A percentile compares a stretch with the other conserved stretches of the same genome.
These are phyloP conservation scores for Alternaria dauci DNA, from an alignment of 2,329 filamentous ascomycete species.

Conservation along the genomic window DNA sequence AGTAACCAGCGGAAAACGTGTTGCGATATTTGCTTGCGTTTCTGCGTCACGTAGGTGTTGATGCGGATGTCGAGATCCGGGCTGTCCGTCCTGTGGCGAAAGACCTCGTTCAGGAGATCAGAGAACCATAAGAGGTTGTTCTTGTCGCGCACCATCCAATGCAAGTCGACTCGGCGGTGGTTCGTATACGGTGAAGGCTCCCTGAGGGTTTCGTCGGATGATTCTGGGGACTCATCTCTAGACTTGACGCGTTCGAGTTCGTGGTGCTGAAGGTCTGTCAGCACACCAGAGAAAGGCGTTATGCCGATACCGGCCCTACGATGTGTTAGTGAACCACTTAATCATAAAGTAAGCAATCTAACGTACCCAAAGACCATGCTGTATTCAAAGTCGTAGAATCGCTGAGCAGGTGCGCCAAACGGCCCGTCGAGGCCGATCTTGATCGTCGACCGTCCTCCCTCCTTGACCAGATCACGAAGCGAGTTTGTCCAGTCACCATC, in stretches of 20 bases:
- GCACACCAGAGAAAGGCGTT: conserved; percentile 65
- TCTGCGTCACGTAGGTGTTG: conserved; percentile 65
- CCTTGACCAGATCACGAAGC: conserved; percentile 56
- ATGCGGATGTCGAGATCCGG: conserved; percentile 62
- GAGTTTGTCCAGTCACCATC: conserved; percentile 65
- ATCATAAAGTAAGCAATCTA: neutral
- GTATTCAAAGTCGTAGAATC: conserved; percentile 67
- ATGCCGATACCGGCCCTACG: conserved; percentile 63
- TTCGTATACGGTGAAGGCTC: conserved; percentile 40
- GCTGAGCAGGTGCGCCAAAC: conserved; percentile 66
- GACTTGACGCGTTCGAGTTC: conserved; percentile 49
- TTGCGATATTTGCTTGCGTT: conserved; percentile 61
- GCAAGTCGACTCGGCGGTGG: conserved; percentile 65
- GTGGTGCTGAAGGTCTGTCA: conserved; percentile 62
- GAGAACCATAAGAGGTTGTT: conserved; percentile 67
- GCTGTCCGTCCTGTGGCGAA: conserved; percentile 47
- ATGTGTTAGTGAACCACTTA: neutral
- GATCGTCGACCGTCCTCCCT: conserved; percentile 51
- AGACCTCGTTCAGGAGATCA: conserved; percentile 60
- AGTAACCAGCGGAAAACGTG: conserved; percentile 66
- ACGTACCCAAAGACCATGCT: conserved; percentile 60
- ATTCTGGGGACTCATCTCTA: conserved; percentile 20
- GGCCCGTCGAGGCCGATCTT: conserved; percentile 65
- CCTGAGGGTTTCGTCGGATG: conserved; percentile 13
- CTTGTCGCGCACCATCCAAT: conserved; percentile 67